A percentile compares a stretch with the other conserved stretches of the same genome.
Evolutionary conservation across 208 protist species (phyloP).

Genomic region (Acanthamoeba healyi): DNA sequence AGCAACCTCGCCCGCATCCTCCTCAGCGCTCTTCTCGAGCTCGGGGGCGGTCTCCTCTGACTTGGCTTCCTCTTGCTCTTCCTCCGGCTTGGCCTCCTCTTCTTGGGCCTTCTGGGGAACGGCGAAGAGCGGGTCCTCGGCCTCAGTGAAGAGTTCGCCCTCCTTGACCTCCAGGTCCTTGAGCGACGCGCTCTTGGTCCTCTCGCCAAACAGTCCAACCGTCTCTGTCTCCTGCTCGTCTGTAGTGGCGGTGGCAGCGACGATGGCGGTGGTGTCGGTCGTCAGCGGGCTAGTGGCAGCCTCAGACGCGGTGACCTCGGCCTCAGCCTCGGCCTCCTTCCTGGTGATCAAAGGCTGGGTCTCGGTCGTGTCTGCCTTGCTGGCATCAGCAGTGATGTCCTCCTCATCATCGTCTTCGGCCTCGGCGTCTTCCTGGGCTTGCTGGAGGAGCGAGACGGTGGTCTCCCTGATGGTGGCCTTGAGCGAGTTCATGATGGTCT

Average conservation of each 20-base stretch:
- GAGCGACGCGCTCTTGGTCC: neutral
- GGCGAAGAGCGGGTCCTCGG: constrained; percentile 36
- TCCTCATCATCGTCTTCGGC: constrained; percentile 9
- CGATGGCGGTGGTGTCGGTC: neutral
- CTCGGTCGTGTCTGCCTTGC: neutral
- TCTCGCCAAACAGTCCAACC: neutral
- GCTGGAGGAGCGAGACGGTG: constrained; percentile 18
- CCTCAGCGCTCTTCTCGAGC: too few relatives aligned
- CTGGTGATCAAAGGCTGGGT: too few relatives aligned
- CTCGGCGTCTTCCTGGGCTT: neutral
- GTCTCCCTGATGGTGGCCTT: constrained; percentile 51
- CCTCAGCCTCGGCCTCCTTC: neutral
- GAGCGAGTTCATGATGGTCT: constrained; percentile 42
- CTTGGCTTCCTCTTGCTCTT: neutral
- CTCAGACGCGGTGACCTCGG: neutral
- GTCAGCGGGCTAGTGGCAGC: neutral
- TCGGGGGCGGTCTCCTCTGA: too few relatives aligned
- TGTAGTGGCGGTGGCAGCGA: too few relatives aligned
- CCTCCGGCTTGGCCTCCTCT: neutral
- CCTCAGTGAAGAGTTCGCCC: constrained; percentile 26
- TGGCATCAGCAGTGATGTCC: neutral
- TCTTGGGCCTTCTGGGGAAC: neutral
- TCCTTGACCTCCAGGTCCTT: constrained; percentile 20
- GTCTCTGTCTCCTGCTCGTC: neutral
- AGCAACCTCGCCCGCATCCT: too few relatives aligned